Percentiles rank a stretch among this genome's conserved stretches.
These are phyloP conservation scores for Claviceps sp. DNA, from an alignment of 2,329 filamentous ascomycete genomes.

Conservation along the genomic window DNA sequence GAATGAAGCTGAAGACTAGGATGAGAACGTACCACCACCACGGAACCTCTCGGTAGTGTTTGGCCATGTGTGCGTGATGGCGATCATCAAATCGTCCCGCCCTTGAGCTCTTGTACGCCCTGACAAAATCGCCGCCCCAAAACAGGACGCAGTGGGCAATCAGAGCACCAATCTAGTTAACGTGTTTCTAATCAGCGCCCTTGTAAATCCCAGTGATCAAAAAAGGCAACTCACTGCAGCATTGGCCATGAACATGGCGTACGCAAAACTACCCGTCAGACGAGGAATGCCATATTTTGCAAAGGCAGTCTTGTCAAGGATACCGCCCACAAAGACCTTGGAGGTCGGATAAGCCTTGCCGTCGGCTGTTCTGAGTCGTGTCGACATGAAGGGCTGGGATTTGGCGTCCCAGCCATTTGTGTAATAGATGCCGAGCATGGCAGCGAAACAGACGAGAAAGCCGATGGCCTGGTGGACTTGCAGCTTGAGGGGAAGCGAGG, in stretches of 20 bases:
- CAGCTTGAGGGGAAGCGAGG: conserved; percentile 23
- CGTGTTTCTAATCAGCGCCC: background rate
- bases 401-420: conserved; percentile 24
- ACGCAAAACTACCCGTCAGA: conserved; percentile 36
- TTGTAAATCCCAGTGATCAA: no score
- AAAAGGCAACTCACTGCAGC: conserved; percentile 26
- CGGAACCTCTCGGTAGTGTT: conserved; percentile 34
- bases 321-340: conserved; percentile 25
- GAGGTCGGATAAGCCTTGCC: conserved; percentile 27
- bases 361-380: conserved; percentile 22
- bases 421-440: conserved; percentile 27
- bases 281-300: conserved; percentile 30
- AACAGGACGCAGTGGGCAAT: conserved; percentile 39
- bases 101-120: conserved; percentile 23
- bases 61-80: conserved; percentile 38
- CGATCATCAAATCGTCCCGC: conserved; percentile 30
- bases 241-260: conserved; percentile 42
- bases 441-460: conserved; percentile 20
- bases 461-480: conserved; percentile 24
- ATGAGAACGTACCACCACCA: conserved; percentile 23
- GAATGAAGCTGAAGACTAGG: conserved; percentile 18
- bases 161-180: conserved; percentile 38
- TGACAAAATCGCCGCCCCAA: conserved; percentile 38
- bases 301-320: conserved; percentile 29
- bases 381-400: conserved; percentile 20